Percentiles rank a stretch among this genome's conserved stretches.
These are phyloP conservation scores for Trichomonascaceae sp. DNA, from an alignment of 1,139 yeast genomes.

Conservation along the genomic window DNA sequence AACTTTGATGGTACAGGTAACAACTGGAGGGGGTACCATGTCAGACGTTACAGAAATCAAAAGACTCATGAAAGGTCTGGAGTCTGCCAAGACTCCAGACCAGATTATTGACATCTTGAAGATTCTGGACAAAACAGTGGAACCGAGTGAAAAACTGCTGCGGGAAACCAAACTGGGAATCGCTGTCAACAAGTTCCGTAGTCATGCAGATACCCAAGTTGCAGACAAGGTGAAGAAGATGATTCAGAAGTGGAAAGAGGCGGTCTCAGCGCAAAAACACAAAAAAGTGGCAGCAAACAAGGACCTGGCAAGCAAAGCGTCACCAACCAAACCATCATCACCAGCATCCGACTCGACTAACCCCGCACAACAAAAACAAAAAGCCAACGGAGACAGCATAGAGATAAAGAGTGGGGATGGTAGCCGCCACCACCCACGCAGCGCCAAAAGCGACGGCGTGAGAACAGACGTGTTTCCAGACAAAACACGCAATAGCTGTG, in stretches of 20 bases:
- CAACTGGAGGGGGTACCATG: no score
- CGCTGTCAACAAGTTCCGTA: conserved; percentile 78
- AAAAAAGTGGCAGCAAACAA: conserved; percentile 7
- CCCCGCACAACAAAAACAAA: conserved; percentile 3
- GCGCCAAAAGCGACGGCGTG: conserved; percentile 70
- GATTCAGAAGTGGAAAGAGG: conserved; percentile 83
- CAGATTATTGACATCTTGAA: conserved; percentile 55
- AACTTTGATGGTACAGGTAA: no score
- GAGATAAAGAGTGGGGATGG: not conserved
- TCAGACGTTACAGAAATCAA: conserved; percentile 57
- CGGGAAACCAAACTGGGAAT: conserved; percentile 97
- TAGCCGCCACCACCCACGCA: conserved; percentile 36
- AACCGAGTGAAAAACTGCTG: conserved; percentile 72
- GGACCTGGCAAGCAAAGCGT: conserved; percentile 5
- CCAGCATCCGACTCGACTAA: conserved; percentile 8
- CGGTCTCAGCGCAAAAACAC: conserved; percentile 62
- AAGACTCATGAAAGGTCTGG: conserved; percentile 56
- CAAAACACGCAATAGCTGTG: conserved; percentile 70
- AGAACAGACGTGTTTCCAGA: conserved; percentile 56
- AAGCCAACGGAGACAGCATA: not conserved
- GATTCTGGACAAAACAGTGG: conserved; percentile 56
- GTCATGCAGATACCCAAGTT: conserved; percentile 54
- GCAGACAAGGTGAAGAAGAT: conserved; percentile 63
- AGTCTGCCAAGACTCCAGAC: conserved; percentile 56
- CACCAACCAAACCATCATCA: conserved; percentile 1